These are phyloP conservation scores for Cytospora leucostoma DNA, from an alignment of 2,329 filamentous ascomycete species.

Conservation along the genomic window DNA sequence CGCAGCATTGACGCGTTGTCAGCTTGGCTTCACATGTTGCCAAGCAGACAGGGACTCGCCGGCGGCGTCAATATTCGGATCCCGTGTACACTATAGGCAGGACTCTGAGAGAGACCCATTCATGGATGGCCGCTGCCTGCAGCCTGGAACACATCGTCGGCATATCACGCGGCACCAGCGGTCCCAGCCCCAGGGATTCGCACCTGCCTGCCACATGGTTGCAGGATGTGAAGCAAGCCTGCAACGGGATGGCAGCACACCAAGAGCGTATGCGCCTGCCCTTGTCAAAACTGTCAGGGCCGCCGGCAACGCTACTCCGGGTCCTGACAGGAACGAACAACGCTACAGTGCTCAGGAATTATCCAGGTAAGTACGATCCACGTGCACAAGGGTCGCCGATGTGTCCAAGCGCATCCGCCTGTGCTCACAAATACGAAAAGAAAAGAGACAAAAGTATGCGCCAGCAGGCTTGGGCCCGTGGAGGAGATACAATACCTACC, in stretches of 20 bases:
- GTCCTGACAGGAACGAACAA: slow-evolving; percentile 16
- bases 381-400: no score
- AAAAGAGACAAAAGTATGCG: no score
- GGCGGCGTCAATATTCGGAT: neutral
- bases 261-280: slow-evolving; percentile 10
- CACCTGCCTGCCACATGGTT: slow-evolving; percentile 20
- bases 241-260: slow-evolving; percentile 16
- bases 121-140: neutral
- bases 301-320: slow-evolving; percentile 14
- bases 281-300: slow-evolving; percentile 4
- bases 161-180: slow-evolving; percentile 7
- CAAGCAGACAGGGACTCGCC: neutral
- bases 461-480: no score
- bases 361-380: no score
- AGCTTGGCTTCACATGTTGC: neutral
- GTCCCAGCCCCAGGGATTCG: slow-evolving; percentile 7
- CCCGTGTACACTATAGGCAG: neutral
- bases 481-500: no score
- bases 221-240: slow-evolving; percentile 7
- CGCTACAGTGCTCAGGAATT: no score
- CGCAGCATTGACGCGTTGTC: neutral
- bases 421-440: no score
- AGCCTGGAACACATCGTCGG: neutral
- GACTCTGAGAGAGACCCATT: neutral
- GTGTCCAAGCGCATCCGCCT: no score